Base-by-base conservation (phyloP, 1,284 basidiomycete species). In the Sanguinoderma infundibulare region DNA sequence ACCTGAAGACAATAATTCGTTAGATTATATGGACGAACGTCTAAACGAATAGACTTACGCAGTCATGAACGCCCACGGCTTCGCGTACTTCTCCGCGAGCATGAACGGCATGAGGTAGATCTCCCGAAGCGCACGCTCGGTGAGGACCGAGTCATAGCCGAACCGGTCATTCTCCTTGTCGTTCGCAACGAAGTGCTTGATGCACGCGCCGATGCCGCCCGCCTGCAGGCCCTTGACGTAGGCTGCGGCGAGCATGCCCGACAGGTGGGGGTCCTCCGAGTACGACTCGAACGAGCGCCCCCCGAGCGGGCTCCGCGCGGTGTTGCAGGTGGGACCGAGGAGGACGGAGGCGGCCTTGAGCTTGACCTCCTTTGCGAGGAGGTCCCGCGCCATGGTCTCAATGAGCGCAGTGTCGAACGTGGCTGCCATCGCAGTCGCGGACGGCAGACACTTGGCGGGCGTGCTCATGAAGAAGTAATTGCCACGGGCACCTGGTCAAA, bases 251-350 rank as follows among this genome's bases (percentile, higher is more conserved):
- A 92, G 81, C 65, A 69, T 69, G 22, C 92, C 92, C 22, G 88
- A 89, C 5, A 92, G 81, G 57, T 85, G 75, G 1, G 92, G 91
- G 70, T 95, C 92, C 72, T 94, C 92, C 0, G 91, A 90, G 77
- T 91, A 94, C 44, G 87, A 90, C 72, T 91, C 89, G 67, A 91
- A 91, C 64, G 89, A 90, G 61, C 91, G 78, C 52, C 91, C 91
- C 24, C 90, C 90, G 10, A 90, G 81, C 3, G 91, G 91, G 64
- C 80, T 87, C 24, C 92, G 82, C 72, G 93, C 91, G 52, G 91
- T 92, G 72, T 94, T 94, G 70, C 87, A 89, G 0, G 92, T 94
- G 0, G 92, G 92, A 0, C 87, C 92, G 26, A 94, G 83, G 46
- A 90, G 82, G 53, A 90, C 78, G 10, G 91, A 80, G 9, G 89